Percentiles rank a stretch among this genome's conserved stretches.
phyloP scores from a whole-genome alignment of 768 basidiomycete genomes.

The Arthromyces matolae region DNA sequence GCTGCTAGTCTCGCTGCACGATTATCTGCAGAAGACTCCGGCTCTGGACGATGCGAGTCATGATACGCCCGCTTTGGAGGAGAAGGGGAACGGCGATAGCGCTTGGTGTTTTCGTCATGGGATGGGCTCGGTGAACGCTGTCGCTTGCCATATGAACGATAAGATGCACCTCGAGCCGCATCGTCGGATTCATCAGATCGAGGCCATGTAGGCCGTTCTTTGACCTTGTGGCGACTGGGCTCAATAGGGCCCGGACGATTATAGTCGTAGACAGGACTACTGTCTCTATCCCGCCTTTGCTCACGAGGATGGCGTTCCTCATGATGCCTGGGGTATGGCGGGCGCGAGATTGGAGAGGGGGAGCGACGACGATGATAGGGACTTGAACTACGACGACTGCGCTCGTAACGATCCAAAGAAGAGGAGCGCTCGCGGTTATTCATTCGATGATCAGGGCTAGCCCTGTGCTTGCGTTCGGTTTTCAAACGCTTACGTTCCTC shows the following conservation, averaged over 20 bases:
- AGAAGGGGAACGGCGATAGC: conserved; percentile 42
- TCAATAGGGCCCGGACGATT: no score
- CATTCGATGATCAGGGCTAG: conserved; percentile 13
- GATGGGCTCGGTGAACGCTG: conserved; percentile 35
- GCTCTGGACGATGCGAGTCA: conserved; percentile 13
- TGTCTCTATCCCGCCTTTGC: conserved; percentile 29
- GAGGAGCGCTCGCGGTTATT: conserved; percentile 20
- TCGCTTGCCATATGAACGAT: conserved; percentile 35
- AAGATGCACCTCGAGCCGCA: conserved; percentile 24
- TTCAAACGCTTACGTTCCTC: conserved; percentile 43
- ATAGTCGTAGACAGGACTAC: conserved; percentile 28
- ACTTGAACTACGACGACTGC: conserved; percentile 45
- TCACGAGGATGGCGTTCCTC: conserved; percentile 25
- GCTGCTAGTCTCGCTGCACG: conserved; percentile 86
- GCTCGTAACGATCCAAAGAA: conserved; percentile 30
- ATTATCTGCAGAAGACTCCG: conserved; percentile 37
- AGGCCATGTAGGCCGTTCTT: conserved; percentile 38
- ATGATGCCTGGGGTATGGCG: conserved; percentile 22
- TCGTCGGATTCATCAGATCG: conserved; percentile 54
- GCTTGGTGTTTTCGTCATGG: conserved; percentile 39
- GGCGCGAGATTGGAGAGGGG: conserved; percentile 34
- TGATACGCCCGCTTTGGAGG: conserved; percentile 24
- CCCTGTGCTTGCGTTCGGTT: conserved; percentile 33
- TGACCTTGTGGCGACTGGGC: conserved; percentile 18
- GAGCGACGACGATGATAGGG: conserved; percentile 38